A percentile compares a stretch with the other conserved stretches of the same genome.
Evolutionary conservation across 208 protist species (phyloP).

Genomic region (Leishmania braziliensis): DNA sequence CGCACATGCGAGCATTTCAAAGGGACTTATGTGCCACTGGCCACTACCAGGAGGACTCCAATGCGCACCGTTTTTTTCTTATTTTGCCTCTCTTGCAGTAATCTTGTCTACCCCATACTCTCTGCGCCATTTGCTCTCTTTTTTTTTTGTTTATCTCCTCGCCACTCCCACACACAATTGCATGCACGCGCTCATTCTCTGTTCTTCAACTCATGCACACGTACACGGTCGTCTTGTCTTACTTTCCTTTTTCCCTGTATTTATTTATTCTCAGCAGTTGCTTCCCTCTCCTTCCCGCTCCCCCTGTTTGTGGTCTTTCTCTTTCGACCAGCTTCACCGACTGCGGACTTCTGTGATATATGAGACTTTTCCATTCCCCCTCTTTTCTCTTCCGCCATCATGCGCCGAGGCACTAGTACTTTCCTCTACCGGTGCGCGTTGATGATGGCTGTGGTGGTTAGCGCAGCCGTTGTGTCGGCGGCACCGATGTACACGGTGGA

Average conservation of each 20-base stretch:
- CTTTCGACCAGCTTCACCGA: background rate
- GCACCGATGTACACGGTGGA: slow-evolving; percentile 34
- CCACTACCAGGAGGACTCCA: background rate
- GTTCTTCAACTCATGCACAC: background rate
- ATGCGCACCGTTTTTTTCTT: background rate
- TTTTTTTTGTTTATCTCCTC: background rate
- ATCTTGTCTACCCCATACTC: no score
- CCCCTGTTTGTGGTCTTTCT: background rate
- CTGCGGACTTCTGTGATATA: background rate
- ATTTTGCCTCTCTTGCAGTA: background rate
- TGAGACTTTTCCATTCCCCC: background rate
- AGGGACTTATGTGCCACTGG: background rate
- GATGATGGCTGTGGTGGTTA: slow-evolving; percentile 25
- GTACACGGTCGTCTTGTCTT: background rate
- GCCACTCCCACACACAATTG: background rate
- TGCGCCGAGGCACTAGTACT: background rate
- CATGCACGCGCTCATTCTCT: background rate
- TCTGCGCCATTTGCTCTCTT: background rate
- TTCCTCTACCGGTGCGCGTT: slow-evolving; percentile 39
- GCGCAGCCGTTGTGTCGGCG: slow-evolving; percentile 12
- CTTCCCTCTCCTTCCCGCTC: background rate
- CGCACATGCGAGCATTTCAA: background rate
- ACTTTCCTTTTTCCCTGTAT: slow-evolving; percentile 6
- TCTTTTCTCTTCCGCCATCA: background rate
- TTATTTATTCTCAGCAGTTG: background rate